phyloP scores from a whole-genome alignment of 805 yeast species.

The Candida pini region DNA sequence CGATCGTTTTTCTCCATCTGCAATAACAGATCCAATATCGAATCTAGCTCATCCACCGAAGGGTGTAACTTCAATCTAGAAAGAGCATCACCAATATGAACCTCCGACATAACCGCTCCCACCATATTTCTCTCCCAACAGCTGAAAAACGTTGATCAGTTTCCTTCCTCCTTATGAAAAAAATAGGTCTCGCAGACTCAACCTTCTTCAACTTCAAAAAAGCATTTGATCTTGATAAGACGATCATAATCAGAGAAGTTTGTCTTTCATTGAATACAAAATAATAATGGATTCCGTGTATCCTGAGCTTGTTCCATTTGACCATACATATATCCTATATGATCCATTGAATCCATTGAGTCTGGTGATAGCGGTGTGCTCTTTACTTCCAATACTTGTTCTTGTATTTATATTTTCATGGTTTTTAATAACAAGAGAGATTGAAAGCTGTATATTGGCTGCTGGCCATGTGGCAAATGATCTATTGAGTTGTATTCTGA shows the following conservation, averaged over 20 bases:
- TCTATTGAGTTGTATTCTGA: constrained; percentile 60
- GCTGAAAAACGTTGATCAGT: no score
- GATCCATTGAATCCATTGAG: constrained; percentile 62
- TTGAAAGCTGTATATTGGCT: constrained; percentile 78
- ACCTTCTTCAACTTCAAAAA: no score
- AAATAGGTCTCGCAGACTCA: no score
- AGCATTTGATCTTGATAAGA: no score
- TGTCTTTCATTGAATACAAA: neutral
- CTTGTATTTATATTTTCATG: constrained; percentile 78
- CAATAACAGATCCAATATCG: neutral
- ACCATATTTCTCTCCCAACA: no score
- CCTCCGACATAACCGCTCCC: no score
- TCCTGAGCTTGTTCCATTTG: constrained; percentile 50
- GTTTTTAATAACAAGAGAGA: constrained; percentile 76
- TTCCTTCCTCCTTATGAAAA: no score
- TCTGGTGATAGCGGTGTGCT: constrained; percentile 57
- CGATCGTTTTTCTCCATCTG: constrained; percentile 3
- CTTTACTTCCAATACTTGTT: constrained; percentile 75
- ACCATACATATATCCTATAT: constrained; percentile 80
- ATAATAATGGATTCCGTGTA: neutral
- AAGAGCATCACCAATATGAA: no score
- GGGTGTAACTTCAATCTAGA: constrained; percentile 4
- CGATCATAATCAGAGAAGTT: no score
- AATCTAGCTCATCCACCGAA: neutral
- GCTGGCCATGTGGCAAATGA: constrained; percentile 84